A percentile compares a stretch with the other conserved stretches of the same genome.
These are phyloP conservation scores for Graphium sp. DNA, from an alignment of 2,329 filamentous ascomycete species.

Conservation along the genomic window DNA sequence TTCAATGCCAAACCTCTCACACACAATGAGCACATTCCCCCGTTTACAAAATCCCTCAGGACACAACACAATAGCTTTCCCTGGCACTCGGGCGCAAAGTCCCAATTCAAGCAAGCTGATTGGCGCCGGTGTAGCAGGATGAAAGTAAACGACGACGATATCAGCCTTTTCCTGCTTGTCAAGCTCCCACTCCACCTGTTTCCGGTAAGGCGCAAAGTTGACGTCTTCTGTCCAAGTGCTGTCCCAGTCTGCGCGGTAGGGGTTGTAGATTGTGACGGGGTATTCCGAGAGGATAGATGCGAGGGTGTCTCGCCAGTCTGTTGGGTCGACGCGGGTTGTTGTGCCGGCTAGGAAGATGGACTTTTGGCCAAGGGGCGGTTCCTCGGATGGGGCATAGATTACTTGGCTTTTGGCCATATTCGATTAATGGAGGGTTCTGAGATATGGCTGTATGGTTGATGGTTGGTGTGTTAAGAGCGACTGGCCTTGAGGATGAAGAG, in stretches of 20 bases:
- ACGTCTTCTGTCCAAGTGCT: slow-evolving; percentile 30
- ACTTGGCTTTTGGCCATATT: slow-evolving; percentile 9
- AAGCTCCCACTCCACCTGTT: slow-evolving; percentile 47
- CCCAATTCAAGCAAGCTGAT: slow-evolving; percentile 46
- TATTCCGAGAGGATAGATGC: slow-evolving; percentile 19
- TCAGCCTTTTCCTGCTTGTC: slow-evolving; percentile 32
- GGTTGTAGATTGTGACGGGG: slow-evolving; percentile 39
- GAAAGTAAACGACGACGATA: slow-evolving; percentile 40
- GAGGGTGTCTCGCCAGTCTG: slow-evolving; percentile 35
- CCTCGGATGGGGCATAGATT: slow-evolving; percentile 12
- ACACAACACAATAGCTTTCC: slow-evolving; percentile 35
- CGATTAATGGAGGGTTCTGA: not conserved
- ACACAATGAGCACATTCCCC: slow-evolving; percentile 45
- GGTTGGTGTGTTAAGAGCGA: too few relatives aligned
- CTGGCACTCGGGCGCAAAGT: slow-evolving; percentile 20
- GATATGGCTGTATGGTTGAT: not conserved
- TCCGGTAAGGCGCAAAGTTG: slow-evolving; percentile 23
- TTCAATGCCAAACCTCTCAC: slow-evolving; percentile 25
- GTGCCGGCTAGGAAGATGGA: slow-evolving; percentile 42
- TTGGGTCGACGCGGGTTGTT: slow-evolving; percentile 21
- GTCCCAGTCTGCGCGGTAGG: slow-evolving; percentile 39
- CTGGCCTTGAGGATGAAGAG: too few relatives aligned
- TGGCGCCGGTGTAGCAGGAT: slow-evolving; percentile 30
- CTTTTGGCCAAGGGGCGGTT: slow-evolving; percentile 7
- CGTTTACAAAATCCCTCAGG: slow-evolving; percentile 33